A percentile compares a stretch with the other conserved stretches of the same genome.
These are phyloP conservation scores for Rhodotorula paludigena DNA, from an alignment of 768 basidiomycete genomes.

Conservation along the genomic window DNA sequence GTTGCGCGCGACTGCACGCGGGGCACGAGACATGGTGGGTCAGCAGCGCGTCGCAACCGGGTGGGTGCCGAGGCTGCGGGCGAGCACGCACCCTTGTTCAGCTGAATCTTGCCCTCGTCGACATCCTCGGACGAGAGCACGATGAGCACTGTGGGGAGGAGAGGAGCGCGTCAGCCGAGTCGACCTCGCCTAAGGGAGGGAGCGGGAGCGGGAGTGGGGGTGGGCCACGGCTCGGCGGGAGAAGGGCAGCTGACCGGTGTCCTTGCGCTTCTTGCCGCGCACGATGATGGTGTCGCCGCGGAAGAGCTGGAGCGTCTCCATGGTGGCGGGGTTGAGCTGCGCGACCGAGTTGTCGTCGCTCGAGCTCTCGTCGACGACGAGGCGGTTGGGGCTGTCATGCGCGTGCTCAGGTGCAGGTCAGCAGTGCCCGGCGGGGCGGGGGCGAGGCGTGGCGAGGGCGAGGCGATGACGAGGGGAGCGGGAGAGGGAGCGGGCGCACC, in stretches of 20 bases:
- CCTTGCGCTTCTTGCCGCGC: conserved; percentile 94
- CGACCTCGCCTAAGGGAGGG: background rate
- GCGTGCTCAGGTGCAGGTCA: background rate
- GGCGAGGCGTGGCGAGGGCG: conserved; percentile 17
- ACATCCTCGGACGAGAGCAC: conserved; percentile 92
- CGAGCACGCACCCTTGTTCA: conserved; percentile 69
- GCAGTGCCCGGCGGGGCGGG: background rate
- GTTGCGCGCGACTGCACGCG: conserved; percentile 89
- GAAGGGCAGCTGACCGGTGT: conserved; percentile 55
- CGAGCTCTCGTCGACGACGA: conserved; percentile 90
- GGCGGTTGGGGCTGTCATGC: conserved; percentile 83
- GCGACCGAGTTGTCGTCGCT: conserved; percentile 98
- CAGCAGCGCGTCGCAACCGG: background rate
- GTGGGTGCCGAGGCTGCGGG: background rate
- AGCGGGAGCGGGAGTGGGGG: no score
- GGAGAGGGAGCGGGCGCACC: conserved; percentile 58
- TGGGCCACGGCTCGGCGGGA: no score
- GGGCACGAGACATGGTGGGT: background rate
- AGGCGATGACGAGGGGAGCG: background rate
- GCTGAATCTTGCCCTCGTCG: conserved; percentile 93
- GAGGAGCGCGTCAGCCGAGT: conserved; percentile 9
- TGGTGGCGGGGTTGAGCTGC: conserved; percentile 89
- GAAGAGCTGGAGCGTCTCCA: conserved; percentile 90
- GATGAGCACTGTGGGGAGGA: conserved; percentile 65
- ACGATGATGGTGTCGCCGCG: conserved; percentile 74